Evolutionary conservation across 2,329 filamentous ascomycete genomes (phyloP), one percentile per base, ranked within the genome.

Genomic region (Fragosphaeria purpurea): DNA sequence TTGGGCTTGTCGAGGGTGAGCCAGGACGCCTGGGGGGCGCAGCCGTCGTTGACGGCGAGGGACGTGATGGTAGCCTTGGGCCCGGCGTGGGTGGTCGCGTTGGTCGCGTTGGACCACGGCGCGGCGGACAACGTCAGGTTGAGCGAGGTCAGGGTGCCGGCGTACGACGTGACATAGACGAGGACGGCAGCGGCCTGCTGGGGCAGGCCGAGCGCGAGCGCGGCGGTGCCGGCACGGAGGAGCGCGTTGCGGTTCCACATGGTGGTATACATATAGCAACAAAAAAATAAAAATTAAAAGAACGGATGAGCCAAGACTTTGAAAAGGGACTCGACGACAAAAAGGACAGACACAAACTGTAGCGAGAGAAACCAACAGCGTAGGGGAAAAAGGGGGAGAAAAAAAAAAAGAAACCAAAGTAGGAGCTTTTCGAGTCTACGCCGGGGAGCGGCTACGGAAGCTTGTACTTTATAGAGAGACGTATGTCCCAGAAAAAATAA

Each of bases 21-120:
- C 80, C 81, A 85, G 9, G 78, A 75, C 5, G 81, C 76, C 53
- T 72, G 75, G 2, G 67, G 63, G 8, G 70, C 75, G 62, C 80
- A 83, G 37, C 65, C 67, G 47, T 67, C 68, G 30, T 68, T 69
- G 4, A 64, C 63, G 47, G 69, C 69, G 13, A 74, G 62, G 22
- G 63, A 59, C 56, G 67, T 63, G 53, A 82, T 69, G 50, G 59
- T 59, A 54, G 62, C 58, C 41, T 22, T 41, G 7, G 34, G 38
- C 22, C 42, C 33, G 5, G 22, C 22, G 22, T 22, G 22, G 22
- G 22, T 22, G 50, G 59, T 59, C 54, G 62, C 58, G 35, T 22
- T 41, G 7, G 34, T 42, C 22, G 46, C 33, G 5, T 40, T 53
- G 50, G 50, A 57, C 22, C 22, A 22, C 22, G 22, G 22, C 51